Conservation (phyloP, 2,329 filamentous ascomycete species). For the Botrytis fabae region DNA sequence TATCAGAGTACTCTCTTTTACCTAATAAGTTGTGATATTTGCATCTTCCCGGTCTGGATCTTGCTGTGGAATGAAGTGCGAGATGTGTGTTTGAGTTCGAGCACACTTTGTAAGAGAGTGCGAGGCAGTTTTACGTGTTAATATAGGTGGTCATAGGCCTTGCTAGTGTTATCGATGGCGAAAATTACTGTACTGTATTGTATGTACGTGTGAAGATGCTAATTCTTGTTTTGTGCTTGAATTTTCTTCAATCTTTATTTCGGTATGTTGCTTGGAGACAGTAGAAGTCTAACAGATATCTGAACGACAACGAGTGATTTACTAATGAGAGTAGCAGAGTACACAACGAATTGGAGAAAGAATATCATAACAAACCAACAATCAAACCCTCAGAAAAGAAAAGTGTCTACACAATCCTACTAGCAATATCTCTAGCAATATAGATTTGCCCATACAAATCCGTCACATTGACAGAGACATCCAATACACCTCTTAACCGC, state of each 20-base stretch:
- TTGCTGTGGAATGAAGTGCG: neutral
- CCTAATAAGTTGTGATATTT: neutral
- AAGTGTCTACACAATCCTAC: neutral
- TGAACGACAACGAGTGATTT: neutral
- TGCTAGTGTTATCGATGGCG: neutral
- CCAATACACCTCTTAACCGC: neutral
- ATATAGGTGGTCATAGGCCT: neutral
- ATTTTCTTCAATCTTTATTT: too few relatives aligned
- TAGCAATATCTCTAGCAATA: conserved; percentile 23
- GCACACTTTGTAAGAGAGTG: neutral
- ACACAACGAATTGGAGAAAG: neutral
- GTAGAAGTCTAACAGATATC: neutral
- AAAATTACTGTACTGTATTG: too few relatives aligned
- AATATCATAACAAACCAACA: neutral
- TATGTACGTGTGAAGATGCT: too few relatives aligned
- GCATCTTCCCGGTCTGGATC: neutral
- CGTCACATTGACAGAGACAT: conserved; percentile 23
- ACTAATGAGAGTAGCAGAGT: neutral
- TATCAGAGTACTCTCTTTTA: neutral
- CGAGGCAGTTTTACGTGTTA: neutral
- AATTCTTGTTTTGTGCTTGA: neutral
- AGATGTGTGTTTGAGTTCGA: neutral
- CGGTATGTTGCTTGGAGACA: neutral
- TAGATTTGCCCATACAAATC: conserved; percentile 28
- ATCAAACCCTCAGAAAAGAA: neutral